Conservation (phyloP, 2,329 filamentous ascomycete species). For the Trichoderma harzianum region DNA sequence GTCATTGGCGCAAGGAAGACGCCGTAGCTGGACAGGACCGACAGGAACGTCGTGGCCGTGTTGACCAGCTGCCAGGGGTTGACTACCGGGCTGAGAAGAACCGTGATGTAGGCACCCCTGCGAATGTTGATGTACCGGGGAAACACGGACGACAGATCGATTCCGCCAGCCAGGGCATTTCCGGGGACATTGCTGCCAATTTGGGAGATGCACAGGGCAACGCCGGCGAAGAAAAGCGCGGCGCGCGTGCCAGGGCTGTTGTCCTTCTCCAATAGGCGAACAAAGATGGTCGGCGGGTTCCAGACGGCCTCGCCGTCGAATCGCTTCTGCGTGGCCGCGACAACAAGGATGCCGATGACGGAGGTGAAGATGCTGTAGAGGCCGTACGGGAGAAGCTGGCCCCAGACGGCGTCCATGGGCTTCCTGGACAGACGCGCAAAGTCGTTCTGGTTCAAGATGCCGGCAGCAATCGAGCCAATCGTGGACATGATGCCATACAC, state of each 20-base stretch:
- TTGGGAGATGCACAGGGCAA: constrained; percentile 36
- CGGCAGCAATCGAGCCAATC: constrained; percentile 37
- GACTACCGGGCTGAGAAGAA: constrained; percentile 34
- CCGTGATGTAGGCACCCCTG: constrained; percentile 37
- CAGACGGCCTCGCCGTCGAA: constrained; percentile 37
- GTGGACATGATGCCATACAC: constrained; percentile 37
- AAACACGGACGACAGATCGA: constrained; percentile 38
- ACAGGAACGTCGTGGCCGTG: constrained; percentile 35
- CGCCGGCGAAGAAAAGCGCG: constrained; percentile 38
- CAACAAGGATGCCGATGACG: constrained; percentile 40
- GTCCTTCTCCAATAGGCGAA: constrained; percentile 30
- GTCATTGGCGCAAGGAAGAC: constrained; percentile 40
- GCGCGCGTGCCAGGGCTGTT: constrained; percentile 34
- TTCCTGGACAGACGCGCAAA: constrained; percentile 35
- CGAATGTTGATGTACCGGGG: constrained; percentile 39
- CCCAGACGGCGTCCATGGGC: constrained; percentile 34
- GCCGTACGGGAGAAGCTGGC: constrained; percentile 35
- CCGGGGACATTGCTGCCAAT: constrained; percentile 38
- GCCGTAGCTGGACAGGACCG: constrained; percentile 36
- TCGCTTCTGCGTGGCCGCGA: constrained; percentile 37
- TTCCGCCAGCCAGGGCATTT: constrained; percentile 38
- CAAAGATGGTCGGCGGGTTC: constrained; percentile 38
- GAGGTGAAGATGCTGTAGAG: constrained; percentile 36
- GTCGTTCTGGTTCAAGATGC: constrained; percentile 39
- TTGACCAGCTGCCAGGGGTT: constrained; percentile 40